phyloP scores from a whole-genome alignment of 1,284 basidiomycete species.

The Leccinum pachyderme region DNA sequence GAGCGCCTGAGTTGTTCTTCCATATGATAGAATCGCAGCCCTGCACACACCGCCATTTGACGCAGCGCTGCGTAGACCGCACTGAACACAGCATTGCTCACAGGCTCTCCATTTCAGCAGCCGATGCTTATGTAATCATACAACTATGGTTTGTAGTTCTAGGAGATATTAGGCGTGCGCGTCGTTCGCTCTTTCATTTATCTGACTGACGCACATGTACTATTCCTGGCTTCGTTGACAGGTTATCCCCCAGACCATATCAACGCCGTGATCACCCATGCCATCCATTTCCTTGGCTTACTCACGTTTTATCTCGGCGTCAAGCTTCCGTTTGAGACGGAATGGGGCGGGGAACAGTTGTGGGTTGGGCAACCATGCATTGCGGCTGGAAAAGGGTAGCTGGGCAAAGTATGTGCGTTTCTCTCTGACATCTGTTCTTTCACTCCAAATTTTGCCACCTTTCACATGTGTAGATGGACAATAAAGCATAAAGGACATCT shows the following conservation, averaged over 20 bases:
- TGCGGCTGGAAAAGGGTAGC: conserved; percentile 63
- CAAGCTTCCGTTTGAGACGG: conserved; percentile 74
- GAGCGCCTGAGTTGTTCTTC: too few species aligned
- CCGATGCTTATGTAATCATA: too few species aligned
- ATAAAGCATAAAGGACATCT: conserved; percentile 69
- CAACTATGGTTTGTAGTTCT: too few species aligned
- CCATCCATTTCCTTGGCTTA: conserved; percentile 72
- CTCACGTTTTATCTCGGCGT: conserved; percentile 81
- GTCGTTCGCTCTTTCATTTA: too few species aligned
- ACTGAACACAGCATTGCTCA: too few species aligned
- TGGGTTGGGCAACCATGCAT: conserved; percentile 74
- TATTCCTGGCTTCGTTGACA: conserved; percentile 22
- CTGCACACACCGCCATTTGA: too few species aligned
- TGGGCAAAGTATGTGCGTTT: conserved; percentile 64
- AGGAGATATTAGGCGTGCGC: conserved; percentile 69
- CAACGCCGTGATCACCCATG: conserved; percentile 78
- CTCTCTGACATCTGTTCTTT: neutral
- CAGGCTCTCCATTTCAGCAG: too few species aligned
- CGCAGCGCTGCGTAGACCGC: too few species aligned
- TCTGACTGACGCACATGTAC: neutral
- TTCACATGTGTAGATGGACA: conserved; percentile 50
- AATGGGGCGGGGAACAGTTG: conserved; percentile 61
- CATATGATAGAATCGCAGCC: too few species aligned
- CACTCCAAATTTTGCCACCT: neutral
- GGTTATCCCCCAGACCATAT: conserved; percentile 80